A percentile compares a stretch with the other conserved stretches of the same genome.
phyloP scores from a whole-genome alignment of 1,139 yeast species.

The Kurtzmaniella quercitrusa region DNA sequence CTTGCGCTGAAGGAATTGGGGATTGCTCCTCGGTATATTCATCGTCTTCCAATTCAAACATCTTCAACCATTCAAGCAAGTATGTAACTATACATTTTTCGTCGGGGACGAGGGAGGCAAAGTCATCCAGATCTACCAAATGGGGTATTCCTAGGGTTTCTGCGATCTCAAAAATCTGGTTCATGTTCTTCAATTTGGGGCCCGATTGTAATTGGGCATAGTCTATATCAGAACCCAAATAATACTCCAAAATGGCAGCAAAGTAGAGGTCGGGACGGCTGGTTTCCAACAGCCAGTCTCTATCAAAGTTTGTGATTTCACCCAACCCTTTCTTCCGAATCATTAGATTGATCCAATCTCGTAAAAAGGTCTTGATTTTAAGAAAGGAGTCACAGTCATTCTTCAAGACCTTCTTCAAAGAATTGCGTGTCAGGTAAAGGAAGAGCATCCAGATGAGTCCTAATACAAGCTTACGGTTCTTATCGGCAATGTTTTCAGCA shows the following conservation, averaged over 20 bases:
- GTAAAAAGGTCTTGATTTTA: conserved; percentile 29
- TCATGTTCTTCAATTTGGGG: conserved; percentile 26
- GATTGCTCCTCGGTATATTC: not conserved
- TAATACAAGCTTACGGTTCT: conserved; percentile 56
- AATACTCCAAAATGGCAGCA: conserved; percentile 10
- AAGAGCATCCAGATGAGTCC: conserved; percentile 66
- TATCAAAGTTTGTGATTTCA: conserved; percentile 27
- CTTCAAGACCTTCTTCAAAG: conserved; percentile 21
- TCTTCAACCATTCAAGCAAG: conserved; percentile 63
- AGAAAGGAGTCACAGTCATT: conserved; percentile 31
- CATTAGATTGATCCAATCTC: conserved; percentile 30
- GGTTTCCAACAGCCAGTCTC: conserved; percentile 37
- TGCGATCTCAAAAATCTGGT: conserved; percentile 18
- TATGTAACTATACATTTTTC: conserved; percentile 65
- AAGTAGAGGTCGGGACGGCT: conserved; percentile 26
- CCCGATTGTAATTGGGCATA: conserved; percentile 30
- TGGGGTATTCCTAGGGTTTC: conserved; percentile 50
- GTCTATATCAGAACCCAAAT: conserved; percentile 5
- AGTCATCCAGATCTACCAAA: conserved; percentile 59
- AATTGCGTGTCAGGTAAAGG: conserved; percentile 41
- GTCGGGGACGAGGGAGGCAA: conserved; percentile 50
- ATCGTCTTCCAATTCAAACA: conserved; percentile 28
- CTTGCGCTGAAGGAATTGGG: not conserved
- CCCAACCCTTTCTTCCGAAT: conserved; percentile 16
- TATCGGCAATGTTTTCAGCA: conserved; percentile 66